A percentile compares a stretch with the other conserved stretches of the same genome.
phyloP scores from a whole-genome alignment of 169 alveolate genomes.

The Condylostoma magnum region DNA sequence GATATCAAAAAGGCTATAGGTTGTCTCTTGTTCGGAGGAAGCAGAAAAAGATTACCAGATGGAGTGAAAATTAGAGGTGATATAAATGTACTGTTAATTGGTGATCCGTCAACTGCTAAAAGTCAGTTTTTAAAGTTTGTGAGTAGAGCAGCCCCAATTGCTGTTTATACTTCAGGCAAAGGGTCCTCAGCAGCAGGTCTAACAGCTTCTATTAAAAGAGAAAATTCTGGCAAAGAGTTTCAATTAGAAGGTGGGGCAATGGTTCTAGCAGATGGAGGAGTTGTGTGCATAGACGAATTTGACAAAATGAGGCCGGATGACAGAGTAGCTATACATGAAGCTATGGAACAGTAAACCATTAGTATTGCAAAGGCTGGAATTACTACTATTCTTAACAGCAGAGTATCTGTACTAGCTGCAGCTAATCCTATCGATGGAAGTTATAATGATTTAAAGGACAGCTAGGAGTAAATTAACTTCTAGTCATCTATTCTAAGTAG shows the following conservation, averaged over 20 bases:
- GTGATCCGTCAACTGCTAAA: conserved; percentile 99
- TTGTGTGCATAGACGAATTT: conserved; percentile 99
- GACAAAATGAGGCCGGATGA: conserved; percentile 99
- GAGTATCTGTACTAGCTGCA: conserved; percentile 99
- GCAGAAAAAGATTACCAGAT: conserved; percentile 94
- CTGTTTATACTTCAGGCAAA: conserved; percentile 98
- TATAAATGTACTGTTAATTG: conserved; percentile 91
- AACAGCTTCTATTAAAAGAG: conserved; percentile 98
- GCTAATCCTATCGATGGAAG: conserved; percentile 99
- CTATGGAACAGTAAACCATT: conserved; percentile 99
- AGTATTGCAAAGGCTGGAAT: conserved; percentile 99
- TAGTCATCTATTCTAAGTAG: conserved; percentile 96
- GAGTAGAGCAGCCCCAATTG: conserved; percentile 96
- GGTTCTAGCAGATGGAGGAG: conserved; percentile 99
- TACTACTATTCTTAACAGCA: conserved; percentile 95
- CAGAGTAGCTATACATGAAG: conserved; percentile 99
- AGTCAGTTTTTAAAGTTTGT: conserved; percentile 97
- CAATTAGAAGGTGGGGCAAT: conserved; percentile 99
- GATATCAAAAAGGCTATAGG: conserved; percentile 98
- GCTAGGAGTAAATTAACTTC: conserved; percentile 98
- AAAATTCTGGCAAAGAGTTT: conserved; percentile 90
- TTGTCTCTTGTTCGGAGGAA: conserved; percentile 98
- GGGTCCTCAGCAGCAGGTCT: conserved; percentile 99
- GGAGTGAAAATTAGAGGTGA: conserved; percentile 98
- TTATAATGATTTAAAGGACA: conserved; percentile 94